Base-by-base conservation (phyloP, 2,329 filamentous ascomycete genomes). In the Elsinoe ampelina region DNA sequence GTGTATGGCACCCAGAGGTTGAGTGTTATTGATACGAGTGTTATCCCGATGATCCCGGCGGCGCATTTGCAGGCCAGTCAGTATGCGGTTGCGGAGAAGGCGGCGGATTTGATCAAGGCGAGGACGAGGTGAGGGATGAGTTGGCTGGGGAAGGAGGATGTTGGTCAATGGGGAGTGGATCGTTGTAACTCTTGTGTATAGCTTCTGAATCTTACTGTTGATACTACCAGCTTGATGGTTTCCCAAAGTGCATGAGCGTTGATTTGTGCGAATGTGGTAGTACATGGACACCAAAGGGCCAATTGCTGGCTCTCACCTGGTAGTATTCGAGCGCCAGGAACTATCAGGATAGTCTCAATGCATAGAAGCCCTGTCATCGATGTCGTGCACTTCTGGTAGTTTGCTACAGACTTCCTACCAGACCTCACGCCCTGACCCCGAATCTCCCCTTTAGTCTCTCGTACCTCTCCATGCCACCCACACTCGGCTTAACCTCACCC, bases 401-500 rank as follows among this genome's bases (percentile, higher is more conserved):
- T 17, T 15, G 3, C 15, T 6, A 42, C 19, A 7, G 39, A 42
- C 15, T 7, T 45, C 20, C 41, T 45, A 26, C 41, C 41, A 45
- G 19, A 26, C 5, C 15, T 34, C 15, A 57, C 22, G 20, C 19
- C 38, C 51, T 45, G 4, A 19, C 15, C 13, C 52, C 60, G 52
- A 64, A 64, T 50, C 62, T 72, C 61, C 75, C 70, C 64, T 73
- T 74, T 60, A 85, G 61, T 58, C 70, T 71, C 61, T 82, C 77
- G 66, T 84, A 85, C 64, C 76, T 78, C 63, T 70, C 73, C 61
- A 81, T 71, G 64, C 82, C 78, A 12, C 76, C 74, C n/a, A 83
- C 80, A 68, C 78, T 80, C 1, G 74, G 73, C 57, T 70, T 70
- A 10, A 79, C 71, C 32, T 69, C 67, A 15, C 60, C 64, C 8